A percentile compares a stretch with the other conserved stretches of the same genome.
These are phyloP conservation scores for Magnaporthiopsis incrustans DNA, from an alignment of 2,329 filamentous ascomycete genomes.

Conservation along the genomic window DNA sequence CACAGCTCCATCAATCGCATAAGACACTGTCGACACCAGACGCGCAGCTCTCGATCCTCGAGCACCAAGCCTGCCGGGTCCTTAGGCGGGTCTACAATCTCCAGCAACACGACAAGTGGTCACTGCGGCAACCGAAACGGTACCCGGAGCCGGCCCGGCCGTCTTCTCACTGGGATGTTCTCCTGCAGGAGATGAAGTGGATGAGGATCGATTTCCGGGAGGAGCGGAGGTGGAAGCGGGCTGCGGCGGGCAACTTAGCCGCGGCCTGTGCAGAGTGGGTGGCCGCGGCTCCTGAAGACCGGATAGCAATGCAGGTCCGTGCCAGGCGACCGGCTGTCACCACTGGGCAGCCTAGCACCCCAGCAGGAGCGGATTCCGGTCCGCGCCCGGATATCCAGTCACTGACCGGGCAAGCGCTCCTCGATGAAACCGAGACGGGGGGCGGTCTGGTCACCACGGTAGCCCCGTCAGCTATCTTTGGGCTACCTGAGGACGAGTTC, in stretches of 20 bases:
- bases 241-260: constrained; percentile 71
- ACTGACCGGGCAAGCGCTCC: neutral
- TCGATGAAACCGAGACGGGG: neutral
- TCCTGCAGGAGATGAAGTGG: constrained; percentile 92
- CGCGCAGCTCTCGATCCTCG: constrained; percentile 72
- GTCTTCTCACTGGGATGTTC: constrained; percentile 73
- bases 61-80: constrained; percentile 81
- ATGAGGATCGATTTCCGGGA: constrained; percentile 95
- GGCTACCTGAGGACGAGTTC: constrained; percentile 72
- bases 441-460: constrained; percentile 29
- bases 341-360: constrained; percentile 20
- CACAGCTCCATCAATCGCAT: constrained; percentile 71
- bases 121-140: constrained; percentile 78
- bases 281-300: constrained; percentile 53
- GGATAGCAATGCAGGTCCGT: constrained; percentile 60
- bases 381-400: no score
- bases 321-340: constrained; percentile 27
- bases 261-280: constrained; percentile 80
- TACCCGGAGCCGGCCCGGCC: constrained; percentile 72
- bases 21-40: constrained; percentile 87
- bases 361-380: neutral
- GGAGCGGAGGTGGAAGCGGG: constrained; percentile 88
- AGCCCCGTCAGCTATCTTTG: constrained; percentile 73
- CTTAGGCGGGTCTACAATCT: constrained; percentile 81
- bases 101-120: constrained; percentile 89